phyloP scores from a whole-genome alignment of 192 early-diverging fungal species.

The Hyaloraphidium curvatum region DNA sequence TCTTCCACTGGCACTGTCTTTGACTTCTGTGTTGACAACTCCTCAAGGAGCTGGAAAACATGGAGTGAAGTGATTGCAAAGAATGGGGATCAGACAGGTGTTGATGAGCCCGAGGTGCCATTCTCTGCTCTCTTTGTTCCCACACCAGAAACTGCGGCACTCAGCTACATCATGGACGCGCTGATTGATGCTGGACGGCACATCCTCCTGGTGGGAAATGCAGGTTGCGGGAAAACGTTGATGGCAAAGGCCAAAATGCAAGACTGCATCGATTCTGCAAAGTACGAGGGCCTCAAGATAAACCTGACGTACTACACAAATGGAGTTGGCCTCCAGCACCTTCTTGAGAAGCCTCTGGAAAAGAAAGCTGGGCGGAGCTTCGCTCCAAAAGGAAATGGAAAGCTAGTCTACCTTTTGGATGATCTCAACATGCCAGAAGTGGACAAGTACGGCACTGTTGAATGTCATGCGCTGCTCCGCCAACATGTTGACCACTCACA shows the following conservation, averaged over 20 bases:
- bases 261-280: constrained; percentile 31
- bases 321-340: constrained; percentile 31
- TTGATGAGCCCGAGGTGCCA: constrained; percentile 35
- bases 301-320: constrained; percentile 49
- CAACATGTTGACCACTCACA: constrained; percentile 41
- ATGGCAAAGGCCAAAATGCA: constrained; percentile 39
- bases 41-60: constrained; percentile 33
- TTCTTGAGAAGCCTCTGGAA: constrained; percentile 42
- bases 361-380: constrained; percentile 47
- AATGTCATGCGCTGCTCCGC: constrained; percentile 35
- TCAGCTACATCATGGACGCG: constrained; percentile 34
- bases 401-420: constrained; percentile 45
- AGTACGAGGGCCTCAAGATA: constrained; percentile 38
- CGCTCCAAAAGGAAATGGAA: constrained; percentile 38
- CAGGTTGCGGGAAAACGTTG: constrained; percentile 44
- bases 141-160: constrained; percentile 36
- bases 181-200: constrained; percentile 40
- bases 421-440: constrained; percentile 52
- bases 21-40: constrained; percentile 38
- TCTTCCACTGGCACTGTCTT: constrained; percentile 36
- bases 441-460: constrained; percentile 44
- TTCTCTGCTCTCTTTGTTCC: constrained; percentile 34
- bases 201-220: constrained; percentile 37
- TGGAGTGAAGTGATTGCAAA: constrained; percentile 38
- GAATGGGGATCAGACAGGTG: constrained; percentile 27